Conservation (phyloP, 192 early-diverging fungal genomes). For the Coemansia sp. region DNA sequence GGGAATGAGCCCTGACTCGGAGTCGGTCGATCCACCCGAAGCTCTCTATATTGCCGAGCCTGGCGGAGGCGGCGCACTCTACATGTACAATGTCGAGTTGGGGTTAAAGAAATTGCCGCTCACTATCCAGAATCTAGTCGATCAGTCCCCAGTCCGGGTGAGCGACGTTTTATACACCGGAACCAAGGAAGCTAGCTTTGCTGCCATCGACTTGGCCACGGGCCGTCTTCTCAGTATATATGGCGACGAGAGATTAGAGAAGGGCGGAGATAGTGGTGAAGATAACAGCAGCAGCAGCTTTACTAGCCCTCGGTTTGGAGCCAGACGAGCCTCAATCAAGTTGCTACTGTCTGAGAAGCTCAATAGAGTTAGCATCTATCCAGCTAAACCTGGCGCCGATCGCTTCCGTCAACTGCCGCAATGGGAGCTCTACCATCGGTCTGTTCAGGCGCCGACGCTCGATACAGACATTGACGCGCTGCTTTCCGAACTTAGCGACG, state of each 20-base stretch:
- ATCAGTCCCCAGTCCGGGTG: slow-evolving; percentile 59
- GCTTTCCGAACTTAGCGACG: slow-evolving; percentile 58
- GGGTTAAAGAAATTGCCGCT: slow-evolving; percentile 64
- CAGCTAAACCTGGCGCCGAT: slow-evolving; percentile 7
- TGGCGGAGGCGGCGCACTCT: slow-evolving; percentile 49
- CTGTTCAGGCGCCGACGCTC: slow-evolving; percentile 32
- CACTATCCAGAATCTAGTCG: slow-evolving; percentile 71
- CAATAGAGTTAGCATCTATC: slow-evolving; percentile 40
- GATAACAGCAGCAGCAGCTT: slow-evolving; percentile 22
- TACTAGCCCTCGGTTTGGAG: slow-evolving; percentile 19
- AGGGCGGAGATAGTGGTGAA: slow-evolving; percentile 3
- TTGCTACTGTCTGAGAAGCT: slow-evolving; percentile 43
- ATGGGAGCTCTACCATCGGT: slow-evolving; percentile 52
- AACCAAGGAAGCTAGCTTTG: slow-evolving; percentile 64
- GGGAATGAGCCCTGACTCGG: not conserved
- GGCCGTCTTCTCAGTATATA: slow-evolving; percentile 64
- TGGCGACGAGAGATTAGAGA: slow-evolving; percentile 50
- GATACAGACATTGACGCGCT: slow-evolving; percentile 40
- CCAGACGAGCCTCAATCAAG: slow-evolving; percentile 8
- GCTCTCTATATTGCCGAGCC: slow-evolving; percentile 54
- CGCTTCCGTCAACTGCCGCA: slow-evolving; percentile 15
- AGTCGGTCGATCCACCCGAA: slow-evolving; percentile 20
- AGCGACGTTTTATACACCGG: slow-evolving; percentile 68
- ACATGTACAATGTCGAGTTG: slow-evolving; percentile 35
- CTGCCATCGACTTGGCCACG: slow-evolving; percentile 69